Conservation (phyloP, 2,329 filamentous ascomycete species). For the Colletotrichum lindemuthianum region DNA sequence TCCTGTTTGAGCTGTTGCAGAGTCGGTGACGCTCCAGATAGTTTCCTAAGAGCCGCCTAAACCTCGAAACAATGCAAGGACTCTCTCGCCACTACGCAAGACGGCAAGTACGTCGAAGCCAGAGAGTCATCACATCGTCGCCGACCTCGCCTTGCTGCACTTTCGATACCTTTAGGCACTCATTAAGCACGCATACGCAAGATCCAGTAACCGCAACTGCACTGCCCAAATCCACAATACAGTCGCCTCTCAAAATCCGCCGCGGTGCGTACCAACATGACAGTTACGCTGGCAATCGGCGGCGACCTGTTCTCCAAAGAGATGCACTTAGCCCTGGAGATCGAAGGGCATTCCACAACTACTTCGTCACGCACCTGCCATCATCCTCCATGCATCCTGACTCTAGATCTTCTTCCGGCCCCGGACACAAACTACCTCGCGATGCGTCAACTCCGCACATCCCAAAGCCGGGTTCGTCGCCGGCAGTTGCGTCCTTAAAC, state of each 20-base stretch:
- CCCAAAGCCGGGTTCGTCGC: slow-evolving; percentile 61
- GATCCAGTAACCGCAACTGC: no score
- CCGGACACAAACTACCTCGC: slow-evolving; percentile 87
- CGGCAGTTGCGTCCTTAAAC: slow-evolving; percentile 68
- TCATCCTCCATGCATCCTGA: slow-evolving; percentile 94
- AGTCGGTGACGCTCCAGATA: slow-evolving; percentile 25
- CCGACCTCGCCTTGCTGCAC: neutral
- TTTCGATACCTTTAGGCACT: neutral
- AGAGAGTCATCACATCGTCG: slow-evolving; percentile 6
- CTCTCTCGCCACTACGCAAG: slow-evolving; percentile 17
- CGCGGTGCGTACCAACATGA: neutral
- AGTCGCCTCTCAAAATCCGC: no score
- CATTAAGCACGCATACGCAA: no score
- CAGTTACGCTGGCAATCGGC: neutral
- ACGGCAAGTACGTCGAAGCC: slow-evolving; percentile 26
- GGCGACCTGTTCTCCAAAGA: neutral
- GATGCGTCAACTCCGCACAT: slow-evolving; percentile 84
- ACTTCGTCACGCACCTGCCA: slow-evolving; percentile 96
- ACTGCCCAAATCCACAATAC: no score
- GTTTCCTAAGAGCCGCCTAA: slow-evolving; percentile 6
- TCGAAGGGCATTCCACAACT: slow-evolving; percentile 82
- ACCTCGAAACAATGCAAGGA: slow-evolving; percentile 28
- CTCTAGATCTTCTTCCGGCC: slow-evolving; percentile 69
- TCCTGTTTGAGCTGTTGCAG: slow-evolving; percentile 31
- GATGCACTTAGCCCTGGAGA: neutral